Evolutionary conservation across 1,284 basidiomycete species (phyloP), one percentile per base, ranked within the genome.

Genomic region (Psilocybe mexicana): DNA sequence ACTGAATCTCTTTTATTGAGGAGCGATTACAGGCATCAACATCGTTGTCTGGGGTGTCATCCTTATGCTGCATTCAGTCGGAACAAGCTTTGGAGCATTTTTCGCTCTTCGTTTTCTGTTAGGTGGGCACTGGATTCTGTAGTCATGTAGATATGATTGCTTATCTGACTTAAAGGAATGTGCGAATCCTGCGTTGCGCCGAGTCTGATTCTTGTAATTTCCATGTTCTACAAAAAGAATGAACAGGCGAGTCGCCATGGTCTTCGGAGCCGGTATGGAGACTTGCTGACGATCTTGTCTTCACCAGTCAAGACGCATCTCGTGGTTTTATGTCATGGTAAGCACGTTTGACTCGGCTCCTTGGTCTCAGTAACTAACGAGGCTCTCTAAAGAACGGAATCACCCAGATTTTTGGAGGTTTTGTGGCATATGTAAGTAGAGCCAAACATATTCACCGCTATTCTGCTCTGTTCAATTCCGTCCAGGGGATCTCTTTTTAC

Each of bases 281-380:
- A 7, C 4, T 33, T 23, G 7, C n/a, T 30, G 26, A 47, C 25
- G 26, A 18, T 0, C 14, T 35, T 33, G 8, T 14, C 25, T 43
- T 8, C 30, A 33, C 4, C 54, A 86, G 79, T 82, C 81, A 0
- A 77, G 72, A 12, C 75, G 87, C 23, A 83, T 88, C 23, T 81
- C 84, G 2, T 87, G 82, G 79, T 88, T 88, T 70, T 88, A 87
- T 70, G 76, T 86, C 43, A 87, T 86, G 84, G 84, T 83, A 63
- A 59, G 71, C 61, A 6, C 38, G 45, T n/a, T 52, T 14, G 5
- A 33, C 54, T 24, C 10, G 24, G 40, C 6, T 30, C 18, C 24
- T 44, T 24, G 1, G 18, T 18, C 25, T 5, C 38, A 18, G 28
- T 23, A 23, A 25, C 50, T 14, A 42, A 43, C 56, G 23, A 26